Evolutionary conservation across 805 yeast genomes (phyloP).

Genomic region (Clavispora fructus): DNA sequence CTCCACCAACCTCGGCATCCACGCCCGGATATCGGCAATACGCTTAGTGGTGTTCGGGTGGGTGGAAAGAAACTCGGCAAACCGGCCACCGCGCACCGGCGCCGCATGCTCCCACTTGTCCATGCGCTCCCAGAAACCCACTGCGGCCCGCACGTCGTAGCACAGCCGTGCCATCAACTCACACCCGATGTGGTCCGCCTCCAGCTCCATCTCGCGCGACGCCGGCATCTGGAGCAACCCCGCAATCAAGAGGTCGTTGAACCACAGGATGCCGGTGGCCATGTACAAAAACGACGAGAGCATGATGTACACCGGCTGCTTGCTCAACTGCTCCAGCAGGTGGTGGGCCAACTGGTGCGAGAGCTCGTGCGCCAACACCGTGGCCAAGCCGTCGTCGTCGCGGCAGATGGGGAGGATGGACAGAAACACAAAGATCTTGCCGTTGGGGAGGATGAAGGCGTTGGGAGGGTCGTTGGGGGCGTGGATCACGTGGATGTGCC

Average conservation of each 20-base stretch:
- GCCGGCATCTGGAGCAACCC: conserved; percentile 73
- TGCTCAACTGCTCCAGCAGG: conserved; percentile 75
- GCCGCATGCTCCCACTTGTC: conserved; percentile 25
- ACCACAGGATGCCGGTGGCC: conserved; percentile 51
- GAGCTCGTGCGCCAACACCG: conserved; percentile 88
- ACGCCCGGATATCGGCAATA: conserved; percentile 57
- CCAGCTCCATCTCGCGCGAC: conserved; percentile 89
- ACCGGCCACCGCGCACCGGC: conserved; percentile 15
- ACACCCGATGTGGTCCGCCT: conserved; percentile 92
- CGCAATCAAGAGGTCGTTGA: conserved; percentile 49
- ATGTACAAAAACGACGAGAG: conserved; percentile 51
- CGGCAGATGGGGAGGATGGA: conserved; percentile 72
- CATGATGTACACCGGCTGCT: conserved; percentile 63
- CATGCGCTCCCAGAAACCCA: conserved; percentile 82
- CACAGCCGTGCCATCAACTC: conserved; percentile 91
- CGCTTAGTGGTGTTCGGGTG: conserved; percentile 85
- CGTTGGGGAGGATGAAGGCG: conserved; percentile 95
- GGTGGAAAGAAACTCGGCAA: conserved; percentile 70
- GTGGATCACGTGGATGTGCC: conserved; percentile 70
- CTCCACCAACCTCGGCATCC: conserved; percentile 58
- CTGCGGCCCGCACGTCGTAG: conserved; percentile 70
- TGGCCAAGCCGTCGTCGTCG: conserved; percentile 90
- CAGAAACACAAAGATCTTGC: conserved; percentile 86
- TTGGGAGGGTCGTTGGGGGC: conserved; percentile 78
- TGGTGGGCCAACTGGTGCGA: conserved; percentile 95